Evolutionary conservation across 345 rosid species (phyloP).

Genomic region (Eucalyptus dawsonii): DNA sequence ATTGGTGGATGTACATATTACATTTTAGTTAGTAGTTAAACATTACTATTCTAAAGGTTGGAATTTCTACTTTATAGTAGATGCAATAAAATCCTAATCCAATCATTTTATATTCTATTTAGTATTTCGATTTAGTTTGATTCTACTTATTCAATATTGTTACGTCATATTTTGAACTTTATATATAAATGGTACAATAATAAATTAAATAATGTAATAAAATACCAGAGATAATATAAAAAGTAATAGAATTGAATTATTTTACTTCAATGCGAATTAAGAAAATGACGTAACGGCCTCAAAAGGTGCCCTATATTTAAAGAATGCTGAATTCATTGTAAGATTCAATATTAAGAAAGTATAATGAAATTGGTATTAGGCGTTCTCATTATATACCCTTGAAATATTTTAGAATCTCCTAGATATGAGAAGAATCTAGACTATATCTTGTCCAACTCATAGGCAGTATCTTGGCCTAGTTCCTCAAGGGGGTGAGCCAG

Average conservation of each 20-base stretch:
- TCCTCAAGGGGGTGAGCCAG: not conserved
- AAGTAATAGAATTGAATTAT: too few relatives aligned
- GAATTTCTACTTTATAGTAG: not conserved
- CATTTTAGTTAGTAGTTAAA: not conserved
- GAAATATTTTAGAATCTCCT: not conserved
- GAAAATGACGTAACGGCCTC: conserved; percentile 8
- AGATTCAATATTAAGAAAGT: not conserved
- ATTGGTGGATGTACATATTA: not conserved
- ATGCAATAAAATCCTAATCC: not conserved
- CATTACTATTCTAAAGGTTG: not conserved
- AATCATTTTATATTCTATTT: not conserved
- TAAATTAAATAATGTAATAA: not conserved
- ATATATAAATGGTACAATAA: not conserved
- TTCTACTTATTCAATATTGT: not conserved
- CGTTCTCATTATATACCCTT: not conserved
- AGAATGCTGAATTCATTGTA: too few relatives aligned
- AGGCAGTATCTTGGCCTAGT: too few relatives aligned
- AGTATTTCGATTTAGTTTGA: not conserved
- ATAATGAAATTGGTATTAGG: not conserved
- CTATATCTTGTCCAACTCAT: not conserved
- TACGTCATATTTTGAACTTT: not conserved
- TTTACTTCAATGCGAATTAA: too few relatives aligned
- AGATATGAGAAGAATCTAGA: not conserved
- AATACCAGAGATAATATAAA: not conserved
- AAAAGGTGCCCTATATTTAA: too few relatives aligned